Percentiles rank a stretch among this genome's conserved stretches.
These are phyloP conservation scores for Trichosporon inkin DNA, from an alignment of 1,284 basidiomycete species.

Conservation along the genomic window DNA sequence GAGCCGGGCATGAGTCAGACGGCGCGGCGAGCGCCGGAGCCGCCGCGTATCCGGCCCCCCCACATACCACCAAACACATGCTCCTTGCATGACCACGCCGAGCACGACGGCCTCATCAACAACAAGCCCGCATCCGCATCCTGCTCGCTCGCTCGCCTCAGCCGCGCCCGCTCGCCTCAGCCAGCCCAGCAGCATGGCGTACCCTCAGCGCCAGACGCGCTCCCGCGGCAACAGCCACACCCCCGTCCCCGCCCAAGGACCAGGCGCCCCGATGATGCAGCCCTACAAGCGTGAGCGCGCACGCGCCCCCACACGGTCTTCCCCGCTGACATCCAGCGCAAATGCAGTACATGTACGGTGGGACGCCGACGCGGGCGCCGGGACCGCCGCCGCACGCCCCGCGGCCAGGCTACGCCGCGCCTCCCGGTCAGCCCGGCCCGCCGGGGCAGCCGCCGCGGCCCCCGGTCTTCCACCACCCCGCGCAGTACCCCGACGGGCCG, in stretches of 20 bases:
- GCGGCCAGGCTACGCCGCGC: constrained; percentile 22
- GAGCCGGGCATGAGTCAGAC: background rate
- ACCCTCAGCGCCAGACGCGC: constrained; percentile 1
- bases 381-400: constrained; percentile 9
- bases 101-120: too few relatives aligned
- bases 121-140: background rate
- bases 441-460: constrained; percentile 6
- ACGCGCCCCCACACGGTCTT: too few relatives aligned
- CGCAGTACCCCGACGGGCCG: constrained; percentile 34
- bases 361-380: constrained; percentile 3
- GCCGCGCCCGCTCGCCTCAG: background rate
- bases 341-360: background rate
- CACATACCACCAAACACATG: background rate
- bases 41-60: background rate
- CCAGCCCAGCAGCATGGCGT: constrained; percentile 2
- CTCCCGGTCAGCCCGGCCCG: constrained; percentile 1
- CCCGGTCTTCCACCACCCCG: constrained; percentile 7
- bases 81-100: too few relatives aligned
- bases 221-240: background rate
- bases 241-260: background rate
- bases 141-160: too few relatives aligned
- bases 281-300: constrained; percentile 14
- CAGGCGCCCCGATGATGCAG: background rate
- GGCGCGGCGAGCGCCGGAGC: background rate
- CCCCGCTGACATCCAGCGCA: background rate